phyloP scores from a whole-genome alignment of 257 asterid genomes.

The Coffea canephora region DNA sequence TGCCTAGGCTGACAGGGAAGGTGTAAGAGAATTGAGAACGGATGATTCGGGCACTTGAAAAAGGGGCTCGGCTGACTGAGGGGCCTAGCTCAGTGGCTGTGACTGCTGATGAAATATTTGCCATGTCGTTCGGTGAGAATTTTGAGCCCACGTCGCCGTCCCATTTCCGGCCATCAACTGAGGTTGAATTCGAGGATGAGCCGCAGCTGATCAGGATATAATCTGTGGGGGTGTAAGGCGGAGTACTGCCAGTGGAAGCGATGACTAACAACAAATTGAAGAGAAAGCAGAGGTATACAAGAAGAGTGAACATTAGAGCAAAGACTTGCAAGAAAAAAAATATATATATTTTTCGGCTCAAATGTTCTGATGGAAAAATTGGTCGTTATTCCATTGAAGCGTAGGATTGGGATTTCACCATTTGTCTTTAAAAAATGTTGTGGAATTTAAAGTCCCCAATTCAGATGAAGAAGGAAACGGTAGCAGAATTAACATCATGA shows the following conservation, averaged over 20 bases:
- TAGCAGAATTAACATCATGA: no score
- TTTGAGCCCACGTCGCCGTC: constrained; percentile 29
- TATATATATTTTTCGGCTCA: no score
- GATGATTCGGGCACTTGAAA: constrained; percentile 39
- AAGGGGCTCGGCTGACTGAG: constrained; percentile 31
- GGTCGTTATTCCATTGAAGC: no score
- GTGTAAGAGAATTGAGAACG: constrained; percentile 39
- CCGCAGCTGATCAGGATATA: constrained; percentile 59
- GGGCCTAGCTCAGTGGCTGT: constrained; percentile 11
- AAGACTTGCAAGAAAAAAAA: no score
- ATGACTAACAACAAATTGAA: not conserved
- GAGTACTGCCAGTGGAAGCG: constrained; percentile 4
- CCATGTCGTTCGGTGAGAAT: constrained; percentile 29
- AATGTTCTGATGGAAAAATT: no score
- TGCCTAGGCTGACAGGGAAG: constrained; percentile 43
- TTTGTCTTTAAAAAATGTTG: no score
- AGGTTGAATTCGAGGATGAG: constrained; percentile 6
- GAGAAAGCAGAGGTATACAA: constrained; percentile 20
- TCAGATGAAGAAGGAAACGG: no score
- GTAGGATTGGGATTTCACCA: no score
- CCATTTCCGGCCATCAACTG: constrained; percentile 37
- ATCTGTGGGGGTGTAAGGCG: constrained; percentile 32
- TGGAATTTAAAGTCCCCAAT: no score
- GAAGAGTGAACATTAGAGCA: constrained; percentile 19
- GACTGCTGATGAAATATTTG: constrained; percentile 24